Evolutionary conservation across 2,329 filamentous ascomycete species (phyloP), one percentile per base, ranked within the genome.

Genomic region (Botrytis fragariae): DNA sequence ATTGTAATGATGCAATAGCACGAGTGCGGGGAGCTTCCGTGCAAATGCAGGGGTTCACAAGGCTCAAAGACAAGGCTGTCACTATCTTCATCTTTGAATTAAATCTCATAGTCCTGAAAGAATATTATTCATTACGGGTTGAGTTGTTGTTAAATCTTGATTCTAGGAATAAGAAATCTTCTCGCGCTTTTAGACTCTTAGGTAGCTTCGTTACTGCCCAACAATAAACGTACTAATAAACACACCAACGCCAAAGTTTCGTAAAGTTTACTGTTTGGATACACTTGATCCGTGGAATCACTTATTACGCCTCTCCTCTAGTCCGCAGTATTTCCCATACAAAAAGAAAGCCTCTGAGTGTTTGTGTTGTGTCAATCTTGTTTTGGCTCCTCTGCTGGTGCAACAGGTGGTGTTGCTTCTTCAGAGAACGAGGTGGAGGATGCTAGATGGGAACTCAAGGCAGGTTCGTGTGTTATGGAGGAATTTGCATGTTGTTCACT

Each of bases 391-490:
- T 69, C 71, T 18, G 69, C 51, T 35, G 59, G 32, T 16, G 73
- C 62, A 4, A 57, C 69, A 71, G 39, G n/a, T 62, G 75, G 25
- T 39, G 73, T 6, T 20, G 64, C 18, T 35, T 75, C 75, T 74
- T 81, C 80, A 29, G 79, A 80, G 29, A 79, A 73, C 65, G 80
- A 80, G 59, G 78, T 76, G 18, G 79, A 79, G 37, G 78, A 76
- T 37, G 77, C 71, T 20, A 81, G 72, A 60, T 80, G 78, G 14
- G 80, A 81, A 9, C 79, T 74, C 14, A 76, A 79, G 10, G 76
- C 76, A 20, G 80, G 80, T 60, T 81, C 80, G 71, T 78, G 79
- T 20, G 80, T 80, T 51, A 79, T 78, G 1, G 77, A 59, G 9
- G 80, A 77, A 74, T 80, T 79, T 18, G 77, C 72, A 72, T 80